These are phyloP conservation scores for Periconia sp. DNA, from an alignment of 2,329 filamentous ascomycete species.

Conservation along the genomic window DNA sequence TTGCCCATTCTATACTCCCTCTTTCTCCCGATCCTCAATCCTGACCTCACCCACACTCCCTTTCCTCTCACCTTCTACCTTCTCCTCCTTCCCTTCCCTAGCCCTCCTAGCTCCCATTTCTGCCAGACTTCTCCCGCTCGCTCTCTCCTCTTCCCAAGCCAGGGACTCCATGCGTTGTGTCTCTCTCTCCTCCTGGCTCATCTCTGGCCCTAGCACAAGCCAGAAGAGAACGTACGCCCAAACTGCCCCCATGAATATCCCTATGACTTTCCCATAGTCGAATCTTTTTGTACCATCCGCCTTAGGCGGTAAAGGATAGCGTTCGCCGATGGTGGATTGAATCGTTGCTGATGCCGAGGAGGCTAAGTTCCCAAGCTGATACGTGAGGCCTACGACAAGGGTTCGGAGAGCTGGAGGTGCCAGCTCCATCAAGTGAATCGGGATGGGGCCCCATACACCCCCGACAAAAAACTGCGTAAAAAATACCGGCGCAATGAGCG, in stretches of 20 bases:
- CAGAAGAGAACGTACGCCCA: conserved; percentile 26
- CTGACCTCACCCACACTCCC: conserved; percentile 2
- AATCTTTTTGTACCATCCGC: conserved; percentile 31
- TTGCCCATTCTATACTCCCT: too few relatives aligned
- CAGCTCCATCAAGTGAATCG: conserved; percentile 75
- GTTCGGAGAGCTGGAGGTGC: conserved; percentile 72
- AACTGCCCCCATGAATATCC: conserved; percentile 78
- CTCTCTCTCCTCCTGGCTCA: conserved; percentile 28
- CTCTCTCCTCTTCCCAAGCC: conserved; percentile 2
- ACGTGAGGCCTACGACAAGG: conserved; percentile 72
- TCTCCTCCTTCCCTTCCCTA: not conserved
- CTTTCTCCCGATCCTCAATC: conserved; percentile 3
- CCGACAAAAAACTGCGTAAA: conserved; percentile 64
- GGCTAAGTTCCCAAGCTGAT: conserved; percentile 76
- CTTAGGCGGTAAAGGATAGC: conserved; percentile 68
- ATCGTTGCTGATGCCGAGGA: conserved; percentile 73
- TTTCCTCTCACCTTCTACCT: not conserved
- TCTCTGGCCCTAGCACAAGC: conserved; percentile 21
- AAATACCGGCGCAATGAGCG: conserved; percentile 76
- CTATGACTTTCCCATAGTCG: conserved; percentile 78
- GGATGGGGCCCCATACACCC: conserved; percentile 44
- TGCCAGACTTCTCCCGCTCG: not conserved
- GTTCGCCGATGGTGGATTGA: conserved; percentile 73
- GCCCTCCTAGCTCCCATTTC: conserved; percentile 1
- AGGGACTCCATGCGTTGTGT: conserved; percentile 10